A percentile compares a stretch with the other conserved stretches of the same genome.
phyloP scores from a whole-genome alignment of 257 asterid genomes.

The Rubia yunnanensis region DNA sequence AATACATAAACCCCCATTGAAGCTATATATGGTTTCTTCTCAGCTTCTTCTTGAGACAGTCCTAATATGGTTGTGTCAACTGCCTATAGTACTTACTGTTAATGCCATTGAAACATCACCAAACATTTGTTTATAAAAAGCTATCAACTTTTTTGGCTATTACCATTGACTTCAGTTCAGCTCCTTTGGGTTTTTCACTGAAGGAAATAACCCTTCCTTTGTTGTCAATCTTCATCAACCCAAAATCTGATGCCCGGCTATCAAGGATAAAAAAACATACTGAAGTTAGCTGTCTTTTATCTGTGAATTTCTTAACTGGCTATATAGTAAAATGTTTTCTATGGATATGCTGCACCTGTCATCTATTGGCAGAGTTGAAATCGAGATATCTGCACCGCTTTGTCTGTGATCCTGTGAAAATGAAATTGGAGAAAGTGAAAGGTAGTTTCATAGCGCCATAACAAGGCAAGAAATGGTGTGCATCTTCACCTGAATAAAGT shows the following conservation, averaged over 20 bases:
- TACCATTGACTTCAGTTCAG: conserved; percentile 86
- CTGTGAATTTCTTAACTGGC: background rate
- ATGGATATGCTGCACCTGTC: conserved; percentile 37
- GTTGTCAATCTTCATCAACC: conserved; percentile 83
- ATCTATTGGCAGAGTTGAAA: conserved; percentile 73
- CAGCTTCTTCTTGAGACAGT: conserved; percentile 75
- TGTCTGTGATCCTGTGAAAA: conserved; percentile 68
- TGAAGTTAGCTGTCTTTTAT: conserved; percentile 7
- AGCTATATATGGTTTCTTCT: conserved; percentile 87
- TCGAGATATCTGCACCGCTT: conserved; percentile 94
- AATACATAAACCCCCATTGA: conserved; percentile 98
- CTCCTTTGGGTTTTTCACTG: conserved; percentile 83
- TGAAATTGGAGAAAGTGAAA: conserved; percentile 6
- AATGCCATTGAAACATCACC: conserved; percentile 6
- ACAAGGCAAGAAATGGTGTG: background rate
- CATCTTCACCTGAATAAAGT: conserved; percentile 67
- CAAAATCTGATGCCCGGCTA: conserved; percentile 96
- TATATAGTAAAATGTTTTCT: background rate
- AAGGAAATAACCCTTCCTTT: conserved; percentile 67
- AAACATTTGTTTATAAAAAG: conserved; percentile 9
- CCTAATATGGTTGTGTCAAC: conserved; percentile 90
- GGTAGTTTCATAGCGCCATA: background rate
- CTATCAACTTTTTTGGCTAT: conserved; percentile 11
- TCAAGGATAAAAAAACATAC: conserved; percentile 31
- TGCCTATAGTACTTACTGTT: conserved; percentile 45